Evolutionary conservation across 1,139 yeast genomes (phyloP).

Genomic region (Sugiyamaella pinicola): DNA sequence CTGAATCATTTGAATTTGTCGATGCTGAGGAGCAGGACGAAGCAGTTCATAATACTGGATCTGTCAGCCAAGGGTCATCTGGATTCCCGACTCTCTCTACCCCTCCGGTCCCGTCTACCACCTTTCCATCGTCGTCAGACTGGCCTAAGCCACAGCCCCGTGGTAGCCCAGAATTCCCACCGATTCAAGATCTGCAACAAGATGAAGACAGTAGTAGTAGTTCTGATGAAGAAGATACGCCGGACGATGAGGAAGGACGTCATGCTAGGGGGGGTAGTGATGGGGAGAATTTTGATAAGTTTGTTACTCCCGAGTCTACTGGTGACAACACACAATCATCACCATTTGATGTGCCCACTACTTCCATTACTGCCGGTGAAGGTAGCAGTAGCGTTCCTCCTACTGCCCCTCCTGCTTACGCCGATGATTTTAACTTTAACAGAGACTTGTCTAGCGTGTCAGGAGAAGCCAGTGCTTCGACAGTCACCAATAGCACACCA

Average conservation of each 20-base stretch:
- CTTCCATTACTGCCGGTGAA: slow-evolving; percentile 8
- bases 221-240: slow-evolving; percentile 41
- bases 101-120: slow-evolving; percentile 10
- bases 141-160: slow-evolving; percentile 17
- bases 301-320: slow-evolving; percentile 25
- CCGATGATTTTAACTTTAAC: slow-evolving; percentile 11
- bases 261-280: slow-evolving; percentile 11
- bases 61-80: slow-evolving; percentile 17
- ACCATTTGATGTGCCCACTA: slow-evolving; percentile 4
- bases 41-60: slow-evolving; percentile 9
- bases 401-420: slow-evolving; percentile 11
- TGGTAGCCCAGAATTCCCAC: slow-evolving; percentile 58
- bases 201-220: slow-evolving; percentile 60
- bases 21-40: slow-evolving; percentile 29
- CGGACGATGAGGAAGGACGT: slow-evolving; percentile 7
- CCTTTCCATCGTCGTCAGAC: slow-evolving; percentile 17
- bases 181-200: slow-evolving; percentile 63
- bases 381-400: slow-evolving; percentile 4
- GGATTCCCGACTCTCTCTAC: slow-evolving; percentile 23
- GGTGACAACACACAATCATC: slow-evolving; percentile 17
- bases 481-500: slow-evolving; percentile 1
- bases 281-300: slow-evolving; percentile 20
- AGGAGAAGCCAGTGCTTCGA: slow-evolving; percentile 6
- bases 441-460: slow-evolving; percentile 3
- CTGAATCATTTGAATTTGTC: slow-evolving; percentile 45